Evolutionary conservation across 305 asterid genomes (phyloP), one percentile per base, ranked within the genome.

Genomic region (Rubia balearica): DNA sequence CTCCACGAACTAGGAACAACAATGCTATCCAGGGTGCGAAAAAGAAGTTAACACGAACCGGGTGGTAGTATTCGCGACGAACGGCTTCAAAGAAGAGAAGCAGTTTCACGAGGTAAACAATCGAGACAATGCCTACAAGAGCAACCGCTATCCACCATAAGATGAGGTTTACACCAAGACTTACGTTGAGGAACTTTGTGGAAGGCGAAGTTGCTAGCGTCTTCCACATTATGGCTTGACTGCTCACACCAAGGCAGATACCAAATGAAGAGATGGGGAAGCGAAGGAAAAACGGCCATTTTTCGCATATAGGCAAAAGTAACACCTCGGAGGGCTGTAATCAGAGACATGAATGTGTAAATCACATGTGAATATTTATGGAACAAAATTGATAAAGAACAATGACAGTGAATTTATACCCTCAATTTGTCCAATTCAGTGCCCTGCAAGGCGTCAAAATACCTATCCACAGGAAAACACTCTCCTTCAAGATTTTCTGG

Each of bases 161-260:
- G 48, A 65, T 73, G 17, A 89, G 83, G 73, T 89, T 88, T 57
- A 87, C 55, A 49, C 81, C 21, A 1, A 81, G 83, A 80, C 78
- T 80, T 14, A 86, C 61, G 49, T 85, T 69, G 62, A 89, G 87
- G 87, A 75, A 91, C 10, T 83, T 66, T 3, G 88, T 89, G 0
- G 93, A 87, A 8, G 75, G 30, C 10, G 95, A 80, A 41, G 86
- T 62, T 1, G 96, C 82, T 0, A 91, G 83, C 17, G 80, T 57
- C 72, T 89, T 91, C 96, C 96, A 91, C 94, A 91, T 81, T 13
- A 89, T 85, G 74, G 98, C 94, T 79, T 91, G 98, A 81, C 98
- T 89, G 75, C 98, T 72, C 5, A 88, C 85, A 11, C 98, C 98
- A 7, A 91, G 88, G 30, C 94, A 86, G 69, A 91, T 79, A 45